These are phyloP conservation scores for Brassica hybrid DNA, from an alignment of 441 rosid genomes.

Conservation along the genomic window DNA sequence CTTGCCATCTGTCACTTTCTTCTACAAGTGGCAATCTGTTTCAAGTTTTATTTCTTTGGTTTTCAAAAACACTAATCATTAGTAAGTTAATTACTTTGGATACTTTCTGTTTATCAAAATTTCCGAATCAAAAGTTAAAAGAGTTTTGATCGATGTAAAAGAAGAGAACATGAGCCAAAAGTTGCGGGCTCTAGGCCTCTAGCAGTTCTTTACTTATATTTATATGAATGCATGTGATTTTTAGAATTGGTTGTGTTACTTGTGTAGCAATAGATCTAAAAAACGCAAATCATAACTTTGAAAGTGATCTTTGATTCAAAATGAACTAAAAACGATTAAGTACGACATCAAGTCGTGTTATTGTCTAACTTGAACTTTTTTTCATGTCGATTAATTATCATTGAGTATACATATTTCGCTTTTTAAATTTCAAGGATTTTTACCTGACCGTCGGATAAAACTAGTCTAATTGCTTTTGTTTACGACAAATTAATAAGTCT, in stretches of 20 bases:
- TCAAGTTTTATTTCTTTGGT: neutral
- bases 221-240: neutral
- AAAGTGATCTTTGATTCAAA: neutral
- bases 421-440: neutral
- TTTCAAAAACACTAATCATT: conserved; percentile 19
- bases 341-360: neutral
- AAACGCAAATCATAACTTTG: neutral
- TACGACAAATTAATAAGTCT: neutral
- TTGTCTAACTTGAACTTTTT: neutral
- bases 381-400: neutral
- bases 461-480: neutral
- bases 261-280: neutral
- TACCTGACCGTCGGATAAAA: neutral
- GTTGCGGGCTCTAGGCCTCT: conserved; percentile 21
- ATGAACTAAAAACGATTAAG: neutral
- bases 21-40: conserved; percentile 30
- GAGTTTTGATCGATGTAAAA: conserved; percentile 35
- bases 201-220: neutral
- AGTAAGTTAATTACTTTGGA: conserved; percentile 25
- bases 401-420: neutral
- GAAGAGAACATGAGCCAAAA: conserved; percentile 17
- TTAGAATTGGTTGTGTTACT: neutral
- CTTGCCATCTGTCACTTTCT: conserved; percentile 38
- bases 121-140: conserved; percentile 22
- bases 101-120: conserved; percentile 19